Evolutionary conservation across 2,329 filamentous ascomycete genomes (phyloP).

Genomic region (Ophiocordyceps sinensis): DNA sequence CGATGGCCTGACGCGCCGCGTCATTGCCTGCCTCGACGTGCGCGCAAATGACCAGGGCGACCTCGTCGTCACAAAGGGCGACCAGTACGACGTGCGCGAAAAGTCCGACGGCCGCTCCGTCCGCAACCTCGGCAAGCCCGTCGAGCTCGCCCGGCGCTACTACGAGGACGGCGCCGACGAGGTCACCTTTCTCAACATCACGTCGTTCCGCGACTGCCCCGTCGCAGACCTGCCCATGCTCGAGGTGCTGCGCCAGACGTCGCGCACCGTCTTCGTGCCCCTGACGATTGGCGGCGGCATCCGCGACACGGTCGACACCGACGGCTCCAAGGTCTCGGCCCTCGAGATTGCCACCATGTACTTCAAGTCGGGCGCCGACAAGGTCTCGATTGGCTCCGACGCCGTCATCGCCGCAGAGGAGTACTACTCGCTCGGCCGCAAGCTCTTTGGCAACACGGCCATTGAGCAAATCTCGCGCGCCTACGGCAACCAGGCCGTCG

Average conservation of each 20-base stretch:
- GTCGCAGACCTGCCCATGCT: conserved; percentile 90
- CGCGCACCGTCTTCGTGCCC: conserved; percentile 87
- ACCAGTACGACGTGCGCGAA: conserved; percentile 96
- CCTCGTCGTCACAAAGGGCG: conserved; percentile 93
- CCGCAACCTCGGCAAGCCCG: conserved; percentile 89
- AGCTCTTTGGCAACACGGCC: conserved; percentile 66
- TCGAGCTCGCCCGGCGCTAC: conserved; percentile 85
- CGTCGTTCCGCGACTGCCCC: conserved; percentile 90
- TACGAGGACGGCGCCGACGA: conserved; percentile 96
- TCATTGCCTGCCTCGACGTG: conserved; percentile 94
- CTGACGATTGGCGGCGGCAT: conserved; percentile 94
- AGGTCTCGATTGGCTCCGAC: conserved; percentile 92
- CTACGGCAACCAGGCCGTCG: conserved; percentile 93
- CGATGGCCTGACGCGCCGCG: conserved; percentile 74
- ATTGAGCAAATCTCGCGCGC: conserved; percentile 91
- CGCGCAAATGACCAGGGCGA: conserved; percentile 89
- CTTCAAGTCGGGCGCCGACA: conserved; percentile 93
- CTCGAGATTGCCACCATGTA: conserved; percentile 92
- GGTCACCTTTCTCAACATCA: conserved; percentile 96
- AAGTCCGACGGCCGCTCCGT: conserved; percentile 55
- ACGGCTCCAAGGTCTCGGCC: conserved; percentile 74
- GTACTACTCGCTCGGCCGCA: conserved; percentile 59
- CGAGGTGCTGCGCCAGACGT: conserved; percentile 74
- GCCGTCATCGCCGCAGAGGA: conserved; percentile 87
- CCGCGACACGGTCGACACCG: conserved; percentile 77